Conservation (phyloP, 1,284 basidiomycete species). For the Ganoderma sp. region DNA sequence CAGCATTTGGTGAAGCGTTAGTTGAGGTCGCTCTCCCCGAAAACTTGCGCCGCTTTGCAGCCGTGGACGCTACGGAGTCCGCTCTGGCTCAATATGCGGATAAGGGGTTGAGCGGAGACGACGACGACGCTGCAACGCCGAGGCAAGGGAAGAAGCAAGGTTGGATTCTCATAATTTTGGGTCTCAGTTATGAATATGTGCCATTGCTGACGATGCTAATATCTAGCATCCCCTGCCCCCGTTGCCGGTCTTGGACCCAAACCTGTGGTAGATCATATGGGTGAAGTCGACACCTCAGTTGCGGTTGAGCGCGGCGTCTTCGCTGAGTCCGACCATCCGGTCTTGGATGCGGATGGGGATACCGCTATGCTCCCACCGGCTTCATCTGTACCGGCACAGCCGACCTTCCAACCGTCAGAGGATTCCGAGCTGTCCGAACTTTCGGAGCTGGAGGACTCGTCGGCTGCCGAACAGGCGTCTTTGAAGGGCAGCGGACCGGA, state of each 20-base stretch:
- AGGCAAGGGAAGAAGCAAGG: slow-evolving; percentile 1
- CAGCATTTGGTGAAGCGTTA: neutral
- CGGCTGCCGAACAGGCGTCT: neutral
- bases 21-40: neutral
- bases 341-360: neutral
- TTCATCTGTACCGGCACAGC: neutral
- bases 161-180: neutral
- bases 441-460: neutral
- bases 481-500: neutral
- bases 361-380: neutral
- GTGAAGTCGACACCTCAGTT: neutral
- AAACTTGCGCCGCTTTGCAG: neutral
- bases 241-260: too few relatives aligned
- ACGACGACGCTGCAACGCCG: neutral
- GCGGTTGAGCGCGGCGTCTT: neutral
- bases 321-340: neutral
- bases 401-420: neutral
- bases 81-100: neutral
- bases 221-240: neutral
- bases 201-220: neutral
- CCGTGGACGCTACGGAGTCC: neutral
- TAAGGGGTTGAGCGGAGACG: neutral
- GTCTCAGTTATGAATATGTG: neutral
- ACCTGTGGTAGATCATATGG: neutral
- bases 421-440: slow-evolving; percentile 9